These are phyloP conservation scores for Candida pseudoglaebosa DNA, from an alignment of 805 yeast genomes.

Conservation along the genomic window DNA sequence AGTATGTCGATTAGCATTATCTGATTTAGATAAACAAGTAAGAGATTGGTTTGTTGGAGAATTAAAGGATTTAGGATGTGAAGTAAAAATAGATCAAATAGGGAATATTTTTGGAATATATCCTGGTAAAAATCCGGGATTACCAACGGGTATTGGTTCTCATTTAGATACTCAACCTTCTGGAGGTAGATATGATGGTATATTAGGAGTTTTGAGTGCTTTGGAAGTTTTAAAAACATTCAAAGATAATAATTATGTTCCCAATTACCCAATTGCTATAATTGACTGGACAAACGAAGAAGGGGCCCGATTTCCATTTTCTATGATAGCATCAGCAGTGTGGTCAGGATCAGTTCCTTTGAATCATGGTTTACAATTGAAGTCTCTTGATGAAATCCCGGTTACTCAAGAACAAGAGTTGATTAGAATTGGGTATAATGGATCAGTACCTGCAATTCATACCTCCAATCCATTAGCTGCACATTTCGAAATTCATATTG, in stretches of 20 bases:
- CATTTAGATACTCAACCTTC: conserved; percentile 77
- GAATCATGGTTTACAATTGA: conserved; percentile 47
- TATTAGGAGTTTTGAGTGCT: conserved; percentile 64
- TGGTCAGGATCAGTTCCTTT: conserved; percentile 53
- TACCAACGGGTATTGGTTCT: conserved; percentile 68
- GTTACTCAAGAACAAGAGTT: conserved; percentile 53
- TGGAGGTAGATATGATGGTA: conserved; percentile 76
- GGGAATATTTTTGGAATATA: conserved; percentile 67
- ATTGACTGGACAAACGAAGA: conserved; percentile 76
- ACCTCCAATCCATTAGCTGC: conserved; percentile 54
- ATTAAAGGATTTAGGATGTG: conserved; percentile 51
- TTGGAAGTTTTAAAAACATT: conserved; percentile 64
- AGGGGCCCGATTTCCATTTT: conserved; percentile 72
- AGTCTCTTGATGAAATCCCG: conserved; percentile 48
- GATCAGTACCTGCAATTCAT: conserved; percentile 46
- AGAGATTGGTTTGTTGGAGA: conserved; percentile 64
- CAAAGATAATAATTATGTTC: conserved; percentile 52
- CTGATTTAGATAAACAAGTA: conserved; percentile 59
- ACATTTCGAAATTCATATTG: conserved; percentile 73
- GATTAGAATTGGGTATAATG: conserved; percentile 59
- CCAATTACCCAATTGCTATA: conserved; percentile 64
- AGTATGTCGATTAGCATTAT: conserved; percentile 59
- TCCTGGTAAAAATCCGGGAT: conserved; percentile 49
- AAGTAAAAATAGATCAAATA: conserved; percentile 55
- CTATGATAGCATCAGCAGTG: conserved; percentile 63